Base-by-base conservation (phyloP, 164 flowering plant genomes). In the Stephania japonica region DNA sequence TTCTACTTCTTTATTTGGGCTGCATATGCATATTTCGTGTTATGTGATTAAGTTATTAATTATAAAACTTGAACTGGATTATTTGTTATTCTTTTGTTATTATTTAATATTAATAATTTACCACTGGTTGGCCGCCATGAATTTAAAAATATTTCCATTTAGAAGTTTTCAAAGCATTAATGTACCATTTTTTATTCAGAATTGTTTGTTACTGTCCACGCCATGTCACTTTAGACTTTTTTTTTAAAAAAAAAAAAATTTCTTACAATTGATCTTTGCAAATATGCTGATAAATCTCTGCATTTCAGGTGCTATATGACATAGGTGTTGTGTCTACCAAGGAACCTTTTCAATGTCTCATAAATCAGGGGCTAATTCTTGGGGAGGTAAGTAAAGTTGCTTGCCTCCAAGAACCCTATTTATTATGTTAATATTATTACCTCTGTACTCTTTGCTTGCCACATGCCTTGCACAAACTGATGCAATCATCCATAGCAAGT, bases 341-440 rank as follows among this genome's bases (percentile, higher is more conserved):
- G 81, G 99, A 95, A 73, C 99, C 99, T 43, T 95, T 95, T 83
- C 89, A 95, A 75, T 95, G 99, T 78, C 96, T 95, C 69, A 95
- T 95, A 85, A 95, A 92, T 81, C 99, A 95, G 81, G 99, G 99
- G 73, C 84, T 95, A 67, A 92, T 95, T 77, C 97, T 95, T 74
- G 99, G 99, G 59, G 98, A 92, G 80, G 97, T 94, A 82, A 84
- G 91, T 84, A 26, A 61, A 77, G 12, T 81, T 78, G 12, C 62
- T 70, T 71, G 42, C 38, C 38, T 32, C 38, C 38, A 2, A 32
- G 38, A 32, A 32, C 38, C 38, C 38, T 4, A 32, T 32, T 32
- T 32, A 32, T 2, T 32, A 32, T 32, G 38, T 32, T 32, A 32
- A 32, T 32, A 32, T 32, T 32, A 1, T 32, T 32, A 32, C 38